phyloP scores from a whole-genome alignment of 441 rosid genomes.

The Erysimum pusillum region DNA sequence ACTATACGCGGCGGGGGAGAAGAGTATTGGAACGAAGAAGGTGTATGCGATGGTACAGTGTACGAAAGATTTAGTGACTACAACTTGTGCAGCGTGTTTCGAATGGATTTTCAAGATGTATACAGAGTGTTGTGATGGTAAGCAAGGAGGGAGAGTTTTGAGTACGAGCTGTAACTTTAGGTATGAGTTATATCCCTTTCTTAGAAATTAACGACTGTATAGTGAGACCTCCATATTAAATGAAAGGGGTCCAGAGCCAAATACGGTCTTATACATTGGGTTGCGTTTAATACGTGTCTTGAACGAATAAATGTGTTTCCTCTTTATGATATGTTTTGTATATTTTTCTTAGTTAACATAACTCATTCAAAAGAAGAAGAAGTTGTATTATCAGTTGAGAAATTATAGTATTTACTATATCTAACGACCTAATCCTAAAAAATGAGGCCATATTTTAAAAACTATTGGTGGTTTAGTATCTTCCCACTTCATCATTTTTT shows the following conservation, averaged over 20 bases:
- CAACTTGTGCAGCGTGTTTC: background rate
- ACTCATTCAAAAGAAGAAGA: background rate
- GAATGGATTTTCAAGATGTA: background rate
- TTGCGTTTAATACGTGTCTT: background rate
- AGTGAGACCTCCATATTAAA: background rate
- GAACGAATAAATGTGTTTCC: background rate
- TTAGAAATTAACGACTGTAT: background rate
- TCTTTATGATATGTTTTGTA: background rate
- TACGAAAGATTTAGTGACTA: background rate
- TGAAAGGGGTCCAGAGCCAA: background rate
- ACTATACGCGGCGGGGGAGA: background rate
- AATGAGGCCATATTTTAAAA: no score
- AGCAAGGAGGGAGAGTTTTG: constrained; percentile 15
- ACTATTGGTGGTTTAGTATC: no score
- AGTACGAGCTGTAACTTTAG: constrained; percentile 58
- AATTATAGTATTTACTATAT: background rate
- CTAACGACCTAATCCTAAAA: background rate
- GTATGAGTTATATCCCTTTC: constrained; percentile 53
- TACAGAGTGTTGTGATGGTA: background rate
- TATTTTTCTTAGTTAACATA: background rate
- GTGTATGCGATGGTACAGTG: constrained; percentile 25
- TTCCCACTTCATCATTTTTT: no score
- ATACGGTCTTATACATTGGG: background rate
- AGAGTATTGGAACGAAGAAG: background rate
- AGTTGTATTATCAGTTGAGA: background rate